Evolutionary conservation across 768 basidiomycete genomes (phyloP).

Genomic region (Pleurotus platypus): DNA sequence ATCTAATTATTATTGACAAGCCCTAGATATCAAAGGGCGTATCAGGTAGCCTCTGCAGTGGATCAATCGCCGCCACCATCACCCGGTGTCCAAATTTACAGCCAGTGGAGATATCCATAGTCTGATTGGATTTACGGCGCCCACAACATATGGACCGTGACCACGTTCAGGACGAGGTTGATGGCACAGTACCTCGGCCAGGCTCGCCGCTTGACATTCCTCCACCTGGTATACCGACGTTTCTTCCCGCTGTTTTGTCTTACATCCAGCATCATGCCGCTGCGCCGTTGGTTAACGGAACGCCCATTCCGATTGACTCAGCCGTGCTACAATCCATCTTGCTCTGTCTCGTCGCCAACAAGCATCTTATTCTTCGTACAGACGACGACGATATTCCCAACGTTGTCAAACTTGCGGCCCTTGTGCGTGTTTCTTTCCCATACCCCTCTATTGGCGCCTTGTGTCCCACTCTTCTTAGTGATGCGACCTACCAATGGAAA

Average conservation of each 20-base stretch:
- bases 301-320: conserved; percentile 53
- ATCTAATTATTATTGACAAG: neutral
- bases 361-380: conserved; percentile 62
- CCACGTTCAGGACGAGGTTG: neutral
- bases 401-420: conserved; percentile 52
- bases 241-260: conserved; percentile 47
- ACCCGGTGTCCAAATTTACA: neutral
- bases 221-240: conserved; percentile 38
- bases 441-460: neutral
- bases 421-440: conserved; percentile 40
- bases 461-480: neutral
- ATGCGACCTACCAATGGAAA: neutral
- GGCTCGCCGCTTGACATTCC: conserved; percentile 20
- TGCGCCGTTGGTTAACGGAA: conserved; percentile 15
- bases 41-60: neutral
- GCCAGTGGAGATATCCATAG: neutral
- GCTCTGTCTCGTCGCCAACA: conserved; percentile 59
- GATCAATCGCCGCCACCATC: conserved; percentile 10
- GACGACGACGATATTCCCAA: conserved; percentile 61
- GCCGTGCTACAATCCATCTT: conserved; percentile 65
- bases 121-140: neutral
- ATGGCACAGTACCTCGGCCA: neutral
- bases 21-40: neutral
- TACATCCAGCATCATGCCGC: conserved; percentile 40
- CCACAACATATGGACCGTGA: neutral